phyloP scores from a whole-genome alignment of 169 alveolate genomes.

The Plasmodium knowlesi region DNA sequence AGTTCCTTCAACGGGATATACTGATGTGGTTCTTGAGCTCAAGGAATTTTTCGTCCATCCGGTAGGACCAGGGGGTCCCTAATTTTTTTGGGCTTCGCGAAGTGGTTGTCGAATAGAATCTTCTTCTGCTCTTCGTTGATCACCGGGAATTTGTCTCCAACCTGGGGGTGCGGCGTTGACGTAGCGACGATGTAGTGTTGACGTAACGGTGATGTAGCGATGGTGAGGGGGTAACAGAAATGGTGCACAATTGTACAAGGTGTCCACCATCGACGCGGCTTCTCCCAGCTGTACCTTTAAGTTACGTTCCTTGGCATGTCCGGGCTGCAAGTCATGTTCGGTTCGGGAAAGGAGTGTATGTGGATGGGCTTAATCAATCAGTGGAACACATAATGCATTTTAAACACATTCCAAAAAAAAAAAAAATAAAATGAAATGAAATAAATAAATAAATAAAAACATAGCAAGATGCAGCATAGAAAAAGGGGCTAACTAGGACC shows the following conservation, averaged over 20 bases:
- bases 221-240: not conserved
- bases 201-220: not conserved
- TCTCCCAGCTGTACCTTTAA: conserved; percentile 40
- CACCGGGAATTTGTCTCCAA: conserved; percentile 69
- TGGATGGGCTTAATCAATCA: not conserved
- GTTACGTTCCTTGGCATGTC: conserved; percentile 68
- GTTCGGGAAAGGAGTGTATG: not conserved
- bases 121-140: conserved; percentile 46
- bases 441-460: too few relatives aligned
- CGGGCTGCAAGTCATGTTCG: conserved; percentile 24
- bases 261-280: not conserved
- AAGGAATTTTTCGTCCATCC: conserved; percentile 78
- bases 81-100: conserved; percentile 80
- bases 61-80: conserved; percentile 81
- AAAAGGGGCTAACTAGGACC: not conserved
- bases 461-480: not conserved
- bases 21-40: not conserved
- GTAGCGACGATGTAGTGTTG: not conserved
- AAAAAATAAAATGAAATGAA: too few relatives aligned
- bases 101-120: conserved; percentile 79
- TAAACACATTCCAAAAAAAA: not conserved
- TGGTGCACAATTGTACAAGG: not conserved
- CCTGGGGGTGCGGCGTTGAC: not conserved
- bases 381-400: not conserved
- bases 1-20: not conserved